These are phyloP conservation scores for Maudiozyma bulderi DNA, from an alignment of 805 yeast species.

Conservation along the genomic window DNA sequence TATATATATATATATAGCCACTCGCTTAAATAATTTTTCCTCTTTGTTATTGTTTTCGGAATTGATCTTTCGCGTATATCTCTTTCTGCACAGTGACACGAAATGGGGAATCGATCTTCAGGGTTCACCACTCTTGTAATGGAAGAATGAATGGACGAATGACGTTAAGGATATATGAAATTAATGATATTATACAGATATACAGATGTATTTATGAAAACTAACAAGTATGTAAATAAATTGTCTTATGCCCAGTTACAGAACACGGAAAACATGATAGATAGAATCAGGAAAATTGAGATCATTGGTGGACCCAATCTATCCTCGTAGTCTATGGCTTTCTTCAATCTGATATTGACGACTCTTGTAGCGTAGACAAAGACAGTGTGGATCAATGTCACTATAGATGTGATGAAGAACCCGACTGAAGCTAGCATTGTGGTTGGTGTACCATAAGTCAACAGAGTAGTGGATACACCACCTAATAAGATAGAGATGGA, in stretches of 20 bases:
- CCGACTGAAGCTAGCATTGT: constrained; percentile 78
- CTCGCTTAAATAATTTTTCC: no score
- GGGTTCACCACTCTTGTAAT: not conserved
- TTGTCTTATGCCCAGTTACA: constrained; percentile 23
- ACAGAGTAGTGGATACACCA: constrained; percentile 77
- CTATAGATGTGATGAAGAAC: constrained; percentile 71
- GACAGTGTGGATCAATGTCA: constrained; percentile 64
- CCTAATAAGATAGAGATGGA: constrained; percentile 83
- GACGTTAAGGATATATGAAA: not conserved
- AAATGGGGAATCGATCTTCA: no score
- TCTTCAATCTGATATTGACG: constrained; percentile 68
- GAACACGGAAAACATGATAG: constrained; percentile 53
- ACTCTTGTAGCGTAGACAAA: constrained; percentile 75
- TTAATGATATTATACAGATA: not conserved
- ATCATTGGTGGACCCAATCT: constrained; percentile 77
- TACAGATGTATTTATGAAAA: not conserved
- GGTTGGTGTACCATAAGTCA: constrained; percentile 71
- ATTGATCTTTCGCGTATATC: no score
- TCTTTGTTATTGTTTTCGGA: no score
- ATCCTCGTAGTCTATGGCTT: constrained; percentile 80
- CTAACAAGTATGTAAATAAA: not conserved
- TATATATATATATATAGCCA: no score
- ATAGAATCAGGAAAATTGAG: constrained; percentile 62
- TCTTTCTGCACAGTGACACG: no score
- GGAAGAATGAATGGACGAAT: not conserved